phyloP scores from a whole-genome alignment of 176 grass and related monocot genomes.

The Phragmites australis region DNA sequence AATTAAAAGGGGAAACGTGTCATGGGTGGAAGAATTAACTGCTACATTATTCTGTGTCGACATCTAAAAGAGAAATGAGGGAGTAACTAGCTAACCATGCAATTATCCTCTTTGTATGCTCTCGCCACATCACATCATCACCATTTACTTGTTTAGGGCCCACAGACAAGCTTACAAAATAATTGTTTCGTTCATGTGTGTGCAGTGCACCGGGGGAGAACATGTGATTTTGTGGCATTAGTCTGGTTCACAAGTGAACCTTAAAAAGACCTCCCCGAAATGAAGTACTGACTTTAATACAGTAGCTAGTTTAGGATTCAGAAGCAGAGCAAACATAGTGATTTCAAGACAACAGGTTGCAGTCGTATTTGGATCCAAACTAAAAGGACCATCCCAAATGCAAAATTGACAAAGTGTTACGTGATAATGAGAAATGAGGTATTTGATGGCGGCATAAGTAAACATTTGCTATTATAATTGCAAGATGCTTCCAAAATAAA shows the following conservation, averaged over 20 bases:
- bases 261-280: background rate
- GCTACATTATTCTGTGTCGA: too few relatives aligned
- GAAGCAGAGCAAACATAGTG: background rate
- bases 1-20: too few relatives aligned
- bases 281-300: background rate
- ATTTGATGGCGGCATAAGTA: background rate
- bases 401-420: background rate
- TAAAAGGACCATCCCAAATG: background rate
- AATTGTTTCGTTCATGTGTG: background rate
- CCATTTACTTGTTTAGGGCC: background rate
- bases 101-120: background rate
- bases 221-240: background rate
- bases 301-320: slow-evolving; percentile 26
- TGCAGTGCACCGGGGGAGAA: background rate
- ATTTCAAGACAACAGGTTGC: background rate
- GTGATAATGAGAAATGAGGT: background rate
- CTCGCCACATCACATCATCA: background rate
- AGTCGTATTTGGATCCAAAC: background rate
- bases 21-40: too few relatives aligned
- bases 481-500: background rate
- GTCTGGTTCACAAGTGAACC: background rate
- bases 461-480: background rate
- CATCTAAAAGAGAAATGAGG: too few relatives aligned
- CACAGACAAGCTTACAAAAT: background rate
- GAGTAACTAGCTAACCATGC: background rate